A percentile compares a stretch with the other conserved stretches of the same genome.
Conservation (phyloP, 1,284 basidiomycete genomes). For the Ganoderma resinaceum region DNA sequence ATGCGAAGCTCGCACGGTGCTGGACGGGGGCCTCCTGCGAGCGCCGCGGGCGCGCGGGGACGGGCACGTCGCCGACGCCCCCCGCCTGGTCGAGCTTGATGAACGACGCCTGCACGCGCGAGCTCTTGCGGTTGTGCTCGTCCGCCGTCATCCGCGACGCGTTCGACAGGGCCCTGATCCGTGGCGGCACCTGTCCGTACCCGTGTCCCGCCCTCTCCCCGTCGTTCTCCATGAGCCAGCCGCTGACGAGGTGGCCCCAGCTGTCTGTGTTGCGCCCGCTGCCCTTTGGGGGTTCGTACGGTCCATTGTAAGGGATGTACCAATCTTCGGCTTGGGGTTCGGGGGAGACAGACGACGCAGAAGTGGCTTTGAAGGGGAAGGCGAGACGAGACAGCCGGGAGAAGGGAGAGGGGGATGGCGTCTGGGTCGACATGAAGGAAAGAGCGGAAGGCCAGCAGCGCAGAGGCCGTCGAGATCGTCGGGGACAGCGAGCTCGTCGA, state of each 20-base stretch:
- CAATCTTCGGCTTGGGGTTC: conserved; percentile 50
- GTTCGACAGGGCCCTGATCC: conserved; percentile 36
- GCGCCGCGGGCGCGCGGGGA: conserved; percentile 43
- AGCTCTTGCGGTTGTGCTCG: conserved; percentile 21
- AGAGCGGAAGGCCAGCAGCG: conserved; percentile 16
- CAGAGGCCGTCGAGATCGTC: conserved; percentile 21
- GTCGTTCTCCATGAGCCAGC: conserved; percentile 43
- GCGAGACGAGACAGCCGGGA: conserved; percentile 45
- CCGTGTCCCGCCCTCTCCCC: conserved; percentile 27
- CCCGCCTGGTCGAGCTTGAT: conserved; percentile 52
- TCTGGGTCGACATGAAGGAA: conserved; percentile 32
- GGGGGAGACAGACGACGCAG: conserved; percentile 32
- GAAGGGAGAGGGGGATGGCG: conserved; percentile 40
- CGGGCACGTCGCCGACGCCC: conserved; percentile 67
- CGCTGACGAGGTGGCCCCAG: conserved; percentile 55
- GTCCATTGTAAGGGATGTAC: conserved; percentile 71
- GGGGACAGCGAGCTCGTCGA: conserved; percentile 29
- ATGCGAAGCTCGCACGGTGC: conserved; percentile 54
- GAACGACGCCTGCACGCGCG: conserved; percentile 43
- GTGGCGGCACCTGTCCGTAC: conserved; percentile 13
- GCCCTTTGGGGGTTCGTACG: conserved; percentile 51
- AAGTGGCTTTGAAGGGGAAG: conserved; percentile 32
- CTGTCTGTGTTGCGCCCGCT: conserved; percentile 49
- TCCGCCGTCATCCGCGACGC: conserved; percentile 32
- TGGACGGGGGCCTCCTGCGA: conserved; percentile 33